phyloP scores from a whole-genome alignment of 768 basidiomycete species.

The Crepidotus variabilis region DNA sequence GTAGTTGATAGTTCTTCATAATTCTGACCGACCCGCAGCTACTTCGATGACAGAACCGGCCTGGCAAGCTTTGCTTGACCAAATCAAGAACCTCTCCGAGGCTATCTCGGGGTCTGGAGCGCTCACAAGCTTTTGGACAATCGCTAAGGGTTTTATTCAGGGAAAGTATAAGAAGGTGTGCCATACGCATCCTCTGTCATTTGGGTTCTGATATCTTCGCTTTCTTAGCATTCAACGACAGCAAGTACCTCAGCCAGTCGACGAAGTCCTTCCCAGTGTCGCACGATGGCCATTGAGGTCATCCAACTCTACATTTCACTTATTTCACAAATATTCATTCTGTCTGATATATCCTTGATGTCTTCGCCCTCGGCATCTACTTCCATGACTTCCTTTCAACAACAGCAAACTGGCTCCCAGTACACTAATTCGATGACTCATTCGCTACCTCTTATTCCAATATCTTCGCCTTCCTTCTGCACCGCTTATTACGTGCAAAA shows the following conservation, averaged over 20 bases:
- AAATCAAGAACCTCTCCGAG: constrained; percentile 84
- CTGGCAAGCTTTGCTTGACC: constrained; percentile 73
- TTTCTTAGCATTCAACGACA: not conserved
- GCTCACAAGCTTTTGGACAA: constrained; percentile 90
- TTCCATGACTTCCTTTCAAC: not conserved
- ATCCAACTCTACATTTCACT: constrained; percentile 82
- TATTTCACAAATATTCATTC: constrained; percentile 85
- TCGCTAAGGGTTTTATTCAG: constrained; percentile 85
- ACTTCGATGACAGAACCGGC: constrained; percentile 66
- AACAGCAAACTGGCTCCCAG: not conserved
- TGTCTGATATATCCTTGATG: constrained; percentile 32
- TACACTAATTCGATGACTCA: no score
- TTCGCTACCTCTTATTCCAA: constrained; percentile 54
- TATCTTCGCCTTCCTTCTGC: constrained; percentile 71
- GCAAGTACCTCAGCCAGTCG: constrained; percentile 43
- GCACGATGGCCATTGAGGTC: constrained; percentile 85
- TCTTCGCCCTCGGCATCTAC: constrained; percentile 36
- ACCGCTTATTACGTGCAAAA: constrained; percentile 76
- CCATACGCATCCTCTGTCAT: not conserved
- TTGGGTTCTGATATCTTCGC: no score
- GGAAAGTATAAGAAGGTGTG: constrained; percentile 85
- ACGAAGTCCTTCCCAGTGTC: constrained; percentile 79
- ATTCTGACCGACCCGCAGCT: constrained; percentile 33
- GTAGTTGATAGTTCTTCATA: not conserved
- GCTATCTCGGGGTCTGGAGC: constrained; percentile 54